Evolutionary conservation across 208 protist species (phyloP).

Genomic region (Crithidia mellificae): DNA sequence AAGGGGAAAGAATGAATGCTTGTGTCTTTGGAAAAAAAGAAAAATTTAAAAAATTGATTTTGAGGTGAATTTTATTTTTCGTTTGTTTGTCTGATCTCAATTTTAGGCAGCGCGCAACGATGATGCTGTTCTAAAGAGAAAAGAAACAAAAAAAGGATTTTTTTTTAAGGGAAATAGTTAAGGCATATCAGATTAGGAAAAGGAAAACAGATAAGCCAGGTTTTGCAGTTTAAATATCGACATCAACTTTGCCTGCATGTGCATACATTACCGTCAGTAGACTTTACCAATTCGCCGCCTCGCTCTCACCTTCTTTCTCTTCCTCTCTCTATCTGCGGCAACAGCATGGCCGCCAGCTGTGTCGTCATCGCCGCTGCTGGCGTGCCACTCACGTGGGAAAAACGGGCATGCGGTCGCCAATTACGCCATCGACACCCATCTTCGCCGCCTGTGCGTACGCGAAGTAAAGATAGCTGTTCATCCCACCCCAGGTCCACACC

Average conservation of each 20-base stretch:
- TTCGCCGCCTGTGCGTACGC: slow-evolving; percentile 46
- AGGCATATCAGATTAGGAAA: too few relatives aligned
- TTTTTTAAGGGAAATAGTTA: too few relatives aligned
- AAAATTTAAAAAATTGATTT: not conserved
- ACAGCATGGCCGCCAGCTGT: too few relatives aligned
- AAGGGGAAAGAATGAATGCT: too few relatives aligned
- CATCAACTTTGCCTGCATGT: not conserved
- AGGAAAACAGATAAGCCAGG: too few relatives aligned
- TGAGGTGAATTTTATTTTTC: too few relatives aligned
- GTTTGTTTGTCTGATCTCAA: too few relatives aligned
- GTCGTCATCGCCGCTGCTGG: too few relatives aligned
- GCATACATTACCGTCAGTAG: not conserved
- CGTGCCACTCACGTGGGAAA: slow-evolving; percentile 13
- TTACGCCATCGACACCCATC: slow-evolving; percentile 74
- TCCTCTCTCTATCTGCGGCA: too few relatives aligned
- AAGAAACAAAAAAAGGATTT: too few relatives aligned
- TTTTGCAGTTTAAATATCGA: not conserved
- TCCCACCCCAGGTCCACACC: slow-evolving; percentile 80
- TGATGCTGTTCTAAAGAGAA: not conserved
- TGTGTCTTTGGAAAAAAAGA: not conserved
- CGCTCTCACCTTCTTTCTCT: not conserved
- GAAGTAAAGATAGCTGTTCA: slow-evolving; percentile 64
- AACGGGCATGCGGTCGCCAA: slow-evolving; percentile 70
- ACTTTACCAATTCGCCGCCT: too few relatives aligned
- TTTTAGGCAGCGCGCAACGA: slow-evolving; percentile 2